A percentile compares a stretch with the other conserved stretches of the same genome.
phyloP scores from a whole-genome alignment of 176 grass and related monocot species.

The Rhynchospora breviuscula region DNA sequence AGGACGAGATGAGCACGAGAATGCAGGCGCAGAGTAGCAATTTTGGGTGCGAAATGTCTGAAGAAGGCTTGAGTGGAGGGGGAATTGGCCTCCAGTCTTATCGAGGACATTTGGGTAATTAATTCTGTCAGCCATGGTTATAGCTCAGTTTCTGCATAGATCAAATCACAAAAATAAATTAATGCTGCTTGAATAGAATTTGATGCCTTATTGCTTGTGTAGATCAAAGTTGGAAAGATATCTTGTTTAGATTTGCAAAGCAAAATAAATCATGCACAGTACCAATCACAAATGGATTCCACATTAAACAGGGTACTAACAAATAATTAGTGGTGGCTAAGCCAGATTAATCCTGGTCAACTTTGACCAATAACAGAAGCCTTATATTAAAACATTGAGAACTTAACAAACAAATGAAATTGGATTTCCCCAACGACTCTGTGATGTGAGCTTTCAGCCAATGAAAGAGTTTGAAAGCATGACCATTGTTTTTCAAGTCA shows the following conservation, averaged over 20 bases:
- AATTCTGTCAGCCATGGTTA: slow-evolving; percentile 56
- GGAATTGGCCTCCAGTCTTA: slow-evolving; percentile 58
- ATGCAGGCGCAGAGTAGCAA: slow-evolving; percentile 28
- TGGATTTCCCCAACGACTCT: not conserved
- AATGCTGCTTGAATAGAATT: not conserved
- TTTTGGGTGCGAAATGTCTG: slow-evolving; percentile 43
- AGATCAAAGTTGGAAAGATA: not conserved
- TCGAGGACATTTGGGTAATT: slow-evolving; percentile 61
- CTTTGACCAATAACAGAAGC: not conserved
- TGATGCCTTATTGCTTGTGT: not conserved
- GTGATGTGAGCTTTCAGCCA: not conserved
- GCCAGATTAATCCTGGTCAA: not conserved
- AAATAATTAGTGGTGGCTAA: not conserved
- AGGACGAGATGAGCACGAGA: slow-evolving; percentile 28
- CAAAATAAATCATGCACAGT: not conserved
- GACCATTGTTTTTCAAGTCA: not conserved
- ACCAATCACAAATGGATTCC: not conserved
- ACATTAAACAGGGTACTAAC: not conserved
- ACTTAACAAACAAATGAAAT: not conserved
- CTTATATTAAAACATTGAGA: not conserved
- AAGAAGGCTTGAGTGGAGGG: slow-evolving; percentile 57
- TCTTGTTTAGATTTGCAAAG: not conserved
- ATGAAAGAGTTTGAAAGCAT: not conserved
- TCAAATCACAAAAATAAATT: not conserved
- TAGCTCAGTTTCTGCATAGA: slow-evolving; percentile 30